A percentile compares a stretch with the other conserved stretches of the same genome.
Conservation (phyloP, 352 stramenopile species). For the Pseudoperonospora humuli region DNA sequence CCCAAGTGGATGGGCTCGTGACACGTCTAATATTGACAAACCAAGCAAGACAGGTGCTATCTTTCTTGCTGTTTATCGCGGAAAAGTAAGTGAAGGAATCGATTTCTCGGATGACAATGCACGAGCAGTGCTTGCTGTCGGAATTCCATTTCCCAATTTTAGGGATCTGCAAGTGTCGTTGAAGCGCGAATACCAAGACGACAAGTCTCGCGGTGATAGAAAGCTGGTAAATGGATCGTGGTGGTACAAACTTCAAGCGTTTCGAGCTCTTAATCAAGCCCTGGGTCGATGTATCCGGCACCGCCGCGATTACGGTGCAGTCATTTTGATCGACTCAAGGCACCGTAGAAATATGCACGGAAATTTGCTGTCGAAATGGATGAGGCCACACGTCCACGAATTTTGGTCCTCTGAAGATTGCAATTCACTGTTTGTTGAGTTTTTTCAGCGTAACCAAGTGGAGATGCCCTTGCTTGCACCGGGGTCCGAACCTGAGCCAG, state of each 20-base stretch:
- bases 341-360: slow-evolving; percentile 56
- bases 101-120: slow-evolving; percentile 98
- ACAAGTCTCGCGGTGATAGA: slow-evolving; percentile 55
- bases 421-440: slow-evolving; percentile 47
- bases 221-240: slow-evolving; percentile 54
- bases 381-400: slow-evolving; percentile 62
- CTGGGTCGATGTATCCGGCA: slow-evolving; percentile 98
- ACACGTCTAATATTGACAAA: not conserved
- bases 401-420: slow-evolving; percentile 58
- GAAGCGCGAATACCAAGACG: slow-evolving; percentile 78
- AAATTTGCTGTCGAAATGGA: slow-evolving; percentile 75
- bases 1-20: not conserved
- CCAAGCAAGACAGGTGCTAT: slow-evolving; percentile 78
- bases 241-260: slow-evolving; percentile 98
- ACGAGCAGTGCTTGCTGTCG: slow-evolving; percentile 96
- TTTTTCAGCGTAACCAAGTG: slow-evolving; percentile 50
- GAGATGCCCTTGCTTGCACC: slow-evolving; percentile 27
- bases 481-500: no score
- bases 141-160: slow-evolving; percentile 94
- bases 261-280: slow-evolving; percentile 97
- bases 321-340: slow-evolving; percentile 93
- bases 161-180: slow-evolving; percentile 87
- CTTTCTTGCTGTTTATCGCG: slow-evolving; percentile 96
- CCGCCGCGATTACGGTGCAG: slow-evolving; percentile 93
- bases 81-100: slow-evolving; percentile 98